Evolutionary conservation across 2,329 filamentous ascomycete species (phyloP), one percentile per base, ranked within the genome.

Genomic region (Phyllosticta citribraziliensis): DNA sequence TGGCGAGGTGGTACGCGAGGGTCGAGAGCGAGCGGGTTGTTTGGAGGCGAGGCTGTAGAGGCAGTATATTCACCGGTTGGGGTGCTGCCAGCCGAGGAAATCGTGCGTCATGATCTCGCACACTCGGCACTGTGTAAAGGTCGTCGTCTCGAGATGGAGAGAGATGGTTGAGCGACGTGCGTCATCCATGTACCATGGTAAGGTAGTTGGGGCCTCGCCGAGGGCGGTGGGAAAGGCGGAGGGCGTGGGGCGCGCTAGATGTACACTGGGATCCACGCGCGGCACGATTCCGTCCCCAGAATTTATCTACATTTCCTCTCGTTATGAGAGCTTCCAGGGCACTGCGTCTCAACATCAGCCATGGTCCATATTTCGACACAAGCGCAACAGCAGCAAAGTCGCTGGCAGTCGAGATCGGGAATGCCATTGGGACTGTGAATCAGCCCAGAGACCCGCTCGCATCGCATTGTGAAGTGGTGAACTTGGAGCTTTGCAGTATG

Each of bases 401-500:
- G 3, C 8, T 47, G 14, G 14, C 12, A n/a, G 40, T 3, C n/a
- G 40, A 47, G 14, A 47, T 47, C 6, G 6, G 14, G n/a, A n/a
- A 47, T 47, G 40, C 14, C n/a, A 17, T 47, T n/a, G 4, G 6
- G 40, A 22, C 22, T 22, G 22, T 22, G 22, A 22, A 22, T 22
- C 22, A 22, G 22, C 22, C 22, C 22, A 14, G 40, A 47, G 40
- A 47, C n/a, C 14, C 5, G 14, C 40, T 47, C 40, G 17, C 14
- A n/a, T 3, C 40, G 14, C 40, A 47, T n/a, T 8, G 40, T 20
- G 55, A 61, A 35, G 56, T 79, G 65, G 75, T 78, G 67, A 78
- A 73, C 70, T 70, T 74, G 53, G 64, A 68, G n/a, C 70, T 79
- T 57, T 79, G 77, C 66, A 75, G 76, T 78, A 75, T 11, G 58